phyloP scores from a whole-genome alignment of 192 early-diverging fungal genomes.

The Coemansia umbellata region DNA sequence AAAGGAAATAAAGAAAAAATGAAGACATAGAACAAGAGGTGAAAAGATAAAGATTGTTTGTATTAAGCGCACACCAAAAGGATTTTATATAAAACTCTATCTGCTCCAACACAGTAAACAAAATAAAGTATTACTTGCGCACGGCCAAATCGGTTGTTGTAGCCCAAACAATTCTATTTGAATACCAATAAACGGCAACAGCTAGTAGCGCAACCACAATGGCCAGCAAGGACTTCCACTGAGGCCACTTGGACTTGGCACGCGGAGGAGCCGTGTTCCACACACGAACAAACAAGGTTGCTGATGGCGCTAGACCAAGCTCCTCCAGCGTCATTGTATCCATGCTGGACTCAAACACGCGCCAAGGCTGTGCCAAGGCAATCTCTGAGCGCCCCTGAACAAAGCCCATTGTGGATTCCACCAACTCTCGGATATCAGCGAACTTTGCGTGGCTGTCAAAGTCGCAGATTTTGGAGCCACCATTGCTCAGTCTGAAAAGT shows the following conservation, averaged over 20 bases:
- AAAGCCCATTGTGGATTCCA: slow-evolving; percentile 3
- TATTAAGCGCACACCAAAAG: too few species aligned
- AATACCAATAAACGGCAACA: neutral
- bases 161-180: neutral
- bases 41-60: too few species aligned
- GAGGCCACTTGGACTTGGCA: neutral
- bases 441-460: slow-evolving; percentile 8
- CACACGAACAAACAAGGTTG: slow-evolving; percentile 20
- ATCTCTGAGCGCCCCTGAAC: neutral
- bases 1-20: too few species aligned
- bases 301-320: slow-evolving; percentile 27
- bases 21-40: too few species aligned
- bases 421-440: slow-evolving; percentile 7
- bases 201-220: neutral
- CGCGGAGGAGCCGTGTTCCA: neutral
- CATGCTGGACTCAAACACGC: neutral
- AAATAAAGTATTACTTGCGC: too few species aligned
- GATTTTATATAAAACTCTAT: too few species aligned
- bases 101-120: too few species aligned
- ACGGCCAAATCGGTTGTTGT: too few species aligned
- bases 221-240: neutral
- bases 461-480: neutral
- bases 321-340: slow-evolving; percentile 8
- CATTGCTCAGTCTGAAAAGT: slow-evolving; percentile 26
- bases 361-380: neutral